Evolutionary conservation across 2,329 filamentous ascomycete genomes (phyloP).

Genomic region (Domatiomyces catenatus): DNA sequence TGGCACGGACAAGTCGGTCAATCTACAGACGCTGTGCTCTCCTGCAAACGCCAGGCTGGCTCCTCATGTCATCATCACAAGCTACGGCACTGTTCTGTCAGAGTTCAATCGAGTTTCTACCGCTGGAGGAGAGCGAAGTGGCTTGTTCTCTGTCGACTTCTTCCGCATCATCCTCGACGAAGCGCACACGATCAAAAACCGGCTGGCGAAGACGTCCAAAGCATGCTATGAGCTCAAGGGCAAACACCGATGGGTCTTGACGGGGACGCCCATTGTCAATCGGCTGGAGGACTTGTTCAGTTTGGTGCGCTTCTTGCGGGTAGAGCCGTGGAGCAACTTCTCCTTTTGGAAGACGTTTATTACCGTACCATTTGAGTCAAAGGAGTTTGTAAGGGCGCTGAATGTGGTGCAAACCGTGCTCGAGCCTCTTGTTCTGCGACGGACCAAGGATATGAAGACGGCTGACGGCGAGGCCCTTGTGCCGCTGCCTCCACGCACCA

Average conservation of each 20-base stretch:
- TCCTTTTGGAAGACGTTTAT: constrained; percentile 99
- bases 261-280: constrained; percentile 93
- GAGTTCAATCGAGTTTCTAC: constrained; percentile 65
- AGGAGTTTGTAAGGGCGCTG: constrained; percentile 80
- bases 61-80: constrained; percentile 85
- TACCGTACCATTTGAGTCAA: constrained; percentile 89
- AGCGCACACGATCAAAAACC: constrained; percentile 81
- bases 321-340: constrained; percentile 97
- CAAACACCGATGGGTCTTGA: constrained; percentile 80
- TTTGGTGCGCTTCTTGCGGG: constrained; percentile 75
- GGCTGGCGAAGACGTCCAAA: constrained; percentile 81
- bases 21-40: constrained; percentile 66
- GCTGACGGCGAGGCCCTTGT: constrained; percentile 71
- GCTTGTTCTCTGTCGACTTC: constrained; percentile 84
- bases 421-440: constrained; percentile 82
- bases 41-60: constrained; percentile 57
- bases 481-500: constrained; percentile 59
- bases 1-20: constrained; percentile 64
- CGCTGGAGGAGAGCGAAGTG: constrained; percentile 50
- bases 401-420: constrained; percentile 95
- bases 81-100: constrained; percentile 80
- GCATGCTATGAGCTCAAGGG: constrained; percentile 84
- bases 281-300: constrained; percentile 89
- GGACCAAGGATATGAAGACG: constrained; percentile 97
- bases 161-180: constrained; percentile 93